Conservation (phyloP, 306 rosid species). For the Vachellia pachyceras region DNA sequence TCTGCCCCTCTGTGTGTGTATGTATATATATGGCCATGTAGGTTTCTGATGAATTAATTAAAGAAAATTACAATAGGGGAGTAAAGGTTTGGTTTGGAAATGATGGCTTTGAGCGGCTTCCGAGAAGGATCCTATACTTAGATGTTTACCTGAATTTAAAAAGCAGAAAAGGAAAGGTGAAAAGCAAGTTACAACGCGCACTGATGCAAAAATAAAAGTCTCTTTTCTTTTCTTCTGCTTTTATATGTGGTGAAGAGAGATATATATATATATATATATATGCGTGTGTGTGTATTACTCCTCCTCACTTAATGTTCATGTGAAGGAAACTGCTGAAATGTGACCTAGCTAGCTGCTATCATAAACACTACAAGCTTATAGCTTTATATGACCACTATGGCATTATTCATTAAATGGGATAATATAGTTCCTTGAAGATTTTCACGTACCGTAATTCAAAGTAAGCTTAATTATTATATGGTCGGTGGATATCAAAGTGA, state of each 20-base stretch:
- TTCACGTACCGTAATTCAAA: not conserved
- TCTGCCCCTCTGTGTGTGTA: too few relatives aligned
- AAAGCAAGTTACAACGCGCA: slow-evolving; percentile 37
- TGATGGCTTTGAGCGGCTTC: slow-evolving; percentile 68
- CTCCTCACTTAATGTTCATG: not conserved
- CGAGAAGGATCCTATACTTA: slow-evolving; percentile 69
- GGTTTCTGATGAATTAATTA: slow-evolving; percentile 3
- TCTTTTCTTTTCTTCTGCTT: slow-evolving; percentile 28
- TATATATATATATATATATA: too few relatives aligned
- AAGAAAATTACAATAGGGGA: slow-evolving; percentile 40
- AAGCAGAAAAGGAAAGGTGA: slow-evolving; percentile 37
- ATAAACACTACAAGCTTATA: not conserved
- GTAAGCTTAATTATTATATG: not conserved
- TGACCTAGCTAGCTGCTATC: not conserved
- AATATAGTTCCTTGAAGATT: not conserved
- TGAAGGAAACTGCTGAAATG: slow-evolving; percentile 9
- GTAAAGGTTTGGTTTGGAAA: slow-evolving; percentile 53
- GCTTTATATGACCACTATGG: not conserved
- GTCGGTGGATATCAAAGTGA: not conserved
- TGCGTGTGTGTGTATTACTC: too few relatives aligned
- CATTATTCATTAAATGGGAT: not conserved
- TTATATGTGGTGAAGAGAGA: not conserved
- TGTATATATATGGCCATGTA: slow-evolving; percentile 41
- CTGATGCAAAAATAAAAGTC: slow-evolving; percentile 33
- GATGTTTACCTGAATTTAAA: slow-evolving; percentile 38